Evolutionary conservation across 305 asterid genomes (phyloP).

Genomic region (Ilex paraguariensis): DNA sequence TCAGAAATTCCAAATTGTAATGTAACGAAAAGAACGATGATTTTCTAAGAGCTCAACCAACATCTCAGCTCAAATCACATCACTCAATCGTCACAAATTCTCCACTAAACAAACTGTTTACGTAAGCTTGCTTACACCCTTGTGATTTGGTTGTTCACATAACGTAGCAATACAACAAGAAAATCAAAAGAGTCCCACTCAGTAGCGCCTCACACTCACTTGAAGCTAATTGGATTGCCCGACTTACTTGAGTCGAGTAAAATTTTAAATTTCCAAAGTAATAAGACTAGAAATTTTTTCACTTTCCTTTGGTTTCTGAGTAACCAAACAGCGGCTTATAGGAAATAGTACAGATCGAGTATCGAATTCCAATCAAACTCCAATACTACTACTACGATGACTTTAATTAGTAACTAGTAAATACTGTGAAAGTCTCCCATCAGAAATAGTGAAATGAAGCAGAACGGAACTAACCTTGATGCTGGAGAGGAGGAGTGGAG

Average conservation of each 20-base stretch:
- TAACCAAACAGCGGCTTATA: conserved; percentile 1
- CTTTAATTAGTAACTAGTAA: no score
- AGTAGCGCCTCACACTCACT: no score
- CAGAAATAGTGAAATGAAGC: background rate
- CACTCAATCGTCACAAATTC: background rate
- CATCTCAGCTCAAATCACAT: background rate
- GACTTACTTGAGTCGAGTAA: no score
- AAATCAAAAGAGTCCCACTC: no score
- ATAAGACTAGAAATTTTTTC: no score
- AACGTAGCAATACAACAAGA: no score
- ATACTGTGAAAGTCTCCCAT: no score
- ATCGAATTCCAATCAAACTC: conserved; percentile 29
- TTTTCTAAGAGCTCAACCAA: background rate
- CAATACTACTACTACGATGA: conserved; percentile 1
- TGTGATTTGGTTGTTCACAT: no score
- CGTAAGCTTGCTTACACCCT: no score
- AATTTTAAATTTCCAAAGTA: no score
- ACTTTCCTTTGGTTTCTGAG: background rate
- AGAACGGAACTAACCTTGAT: conserved; percentile 51
- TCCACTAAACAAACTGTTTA: background rate
- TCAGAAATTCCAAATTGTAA: conserved; percentile 17
- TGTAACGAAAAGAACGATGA: background rate
- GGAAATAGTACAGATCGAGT: background rate
- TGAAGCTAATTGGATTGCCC: no score
- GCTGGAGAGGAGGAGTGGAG: conserved; percentile 93